Evolutionary conservation across 495 filamentous ascomycete species (phyloP).

Genomic region (Annulohypoxylon stygium): DNA sequence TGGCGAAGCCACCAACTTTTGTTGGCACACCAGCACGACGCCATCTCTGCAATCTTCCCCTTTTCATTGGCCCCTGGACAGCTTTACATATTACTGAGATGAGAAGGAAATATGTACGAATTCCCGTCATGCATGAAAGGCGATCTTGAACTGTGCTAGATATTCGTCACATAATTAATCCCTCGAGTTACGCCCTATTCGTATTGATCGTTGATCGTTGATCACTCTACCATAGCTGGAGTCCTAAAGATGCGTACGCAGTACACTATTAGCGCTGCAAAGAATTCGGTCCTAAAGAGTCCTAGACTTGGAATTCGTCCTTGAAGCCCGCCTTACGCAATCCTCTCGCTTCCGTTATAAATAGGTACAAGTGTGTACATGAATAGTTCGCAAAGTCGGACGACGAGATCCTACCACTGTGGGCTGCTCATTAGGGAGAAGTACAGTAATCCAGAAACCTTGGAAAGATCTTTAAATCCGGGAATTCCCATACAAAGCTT

Average conservation of each 20-base stretch:
- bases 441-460: constrained; percentile 30
- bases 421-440: neutral
- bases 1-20: neutral
- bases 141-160: constrained; percentile 13
- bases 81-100: constrained; percentile 18
- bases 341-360: constrained; percentile 27
- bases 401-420: constrained; percentile 3
- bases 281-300: constrained; percentile 2
- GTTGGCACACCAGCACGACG: constrained; percentile 12
- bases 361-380: constrained; percentile 18
- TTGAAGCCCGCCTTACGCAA: neutral
- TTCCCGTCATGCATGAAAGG: constrained; percentile 13
- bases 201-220: neutral
- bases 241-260: neutral
- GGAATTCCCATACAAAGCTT: constrained; percentile 30
- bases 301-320: constrained; percentile 9
- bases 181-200: neutral
- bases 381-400: neutral
- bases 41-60: constrained; percentile 27
- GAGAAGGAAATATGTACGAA: constrained; percentile 19
- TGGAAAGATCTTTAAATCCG: constrained; percentile 27
- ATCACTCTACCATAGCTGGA: neutral
- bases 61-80: constrained; percentile 24
- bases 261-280: neutral
- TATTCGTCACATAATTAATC: constrained; percentile 1